A percentile compares a stretch with the other conserved stretches of the same genome.
Evolutionary conservation across 768 basidiomycete genomes (phyloP).

Genomic region (Rhizopogon vesiculosus): DNA sequence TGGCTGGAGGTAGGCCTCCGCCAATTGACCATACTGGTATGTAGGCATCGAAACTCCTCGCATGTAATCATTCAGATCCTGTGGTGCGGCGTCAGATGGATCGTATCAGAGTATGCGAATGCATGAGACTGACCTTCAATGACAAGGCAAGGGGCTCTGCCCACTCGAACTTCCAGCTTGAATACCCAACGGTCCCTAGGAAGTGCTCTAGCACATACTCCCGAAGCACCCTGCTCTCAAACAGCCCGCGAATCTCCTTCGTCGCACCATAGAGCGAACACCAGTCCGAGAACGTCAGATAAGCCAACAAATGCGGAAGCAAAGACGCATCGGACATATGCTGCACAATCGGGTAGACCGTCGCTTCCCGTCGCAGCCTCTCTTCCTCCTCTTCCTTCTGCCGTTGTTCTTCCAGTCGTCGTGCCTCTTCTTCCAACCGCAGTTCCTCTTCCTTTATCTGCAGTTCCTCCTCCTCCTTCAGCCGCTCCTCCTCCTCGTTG

Average conservation of each 20-base stretch:
- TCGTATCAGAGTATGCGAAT: background rate
- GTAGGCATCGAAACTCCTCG: slow-evolving; percentile 72
- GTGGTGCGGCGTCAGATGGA: slow-evolving; percentile 7
- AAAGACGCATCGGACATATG: slow-evolving; percentile 54
- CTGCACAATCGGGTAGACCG: slow-evolving; percentile 45
- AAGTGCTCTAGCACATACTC: slow-evolving; percentile 69
- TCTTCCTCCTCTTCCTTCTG: slow-evolving; percentile 6
- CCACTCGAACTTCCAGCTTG: slow-evolving; percentile 51
- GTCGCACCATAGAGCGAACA: slow-evolving; percentile 52
- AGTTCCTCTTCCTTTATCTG: background rate
- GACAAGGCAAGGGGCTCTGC: slow-evolving; percentile 61
- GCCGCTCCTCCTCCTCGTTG: background rate
- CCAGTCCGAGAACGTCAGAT: slow-evolving; percentile 73
- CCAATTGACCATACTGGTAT: slow-evolving; percentile 64
- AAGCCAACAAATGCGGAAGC: slow-evolving; percentile 49
- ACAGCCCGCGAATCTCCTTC: slow-evolving; percentile 48
- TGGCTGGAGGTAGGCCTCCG: slow-evolving; percentile 53
- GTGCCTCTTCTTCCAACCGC: slow-evolving; percentile 1
- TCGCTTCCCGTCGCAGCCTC: slow-evolving; percentile 1
- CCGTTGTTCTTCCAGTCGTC: background rate
- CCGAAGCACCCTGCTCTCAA: slow-evolving; percentile 43
- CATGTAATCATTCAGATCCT: slow-evolving; percentile 82
- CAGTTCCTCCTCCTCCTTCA: background rate
- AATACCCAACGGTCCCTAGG: slow-evolving; percentile 68
- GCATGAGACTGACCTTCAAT: slow-evolving; percentile 44